Base-by-base conservation (phyloP, 768 basidiomycete genomes). In the Hebeloma cylindrosporum region DNA sequence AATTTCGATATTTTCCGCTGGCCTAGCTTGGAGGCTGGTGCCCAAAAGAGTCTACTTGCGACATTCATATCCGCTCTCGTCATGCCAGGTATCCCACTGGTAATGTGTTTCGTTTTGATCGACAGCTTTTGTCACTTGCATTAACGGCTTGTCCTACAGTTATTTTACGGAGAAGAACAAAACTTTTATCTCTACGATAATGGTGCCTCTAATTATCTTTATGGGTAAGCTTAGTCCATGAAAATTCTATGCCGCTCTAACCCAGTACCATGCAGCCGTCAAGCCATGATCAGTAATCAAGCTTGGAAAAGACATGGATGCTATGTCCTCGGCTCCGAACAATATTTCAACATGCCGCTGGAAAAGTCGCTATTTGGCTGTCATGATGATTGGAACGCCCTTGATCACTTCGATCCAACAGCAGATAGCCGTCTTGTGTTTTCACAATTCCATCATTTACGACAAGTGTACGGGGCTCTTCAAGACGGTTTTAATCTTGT, bases 231-330 rank as follows among this genome's bases (percentile, higher is more conserved):
- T 29, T 35, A 20, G 26, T 33, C 32, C 11, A 34, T 11, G 9
- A 30, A 26, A 5, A 16, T 6, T 21, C 21, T 14, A 6, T 14
- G 29, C 20, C 13, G n/a, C 10, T 17, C 10, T 17, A 25, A 7
- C 17, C 41, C 32, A 22, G 20, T 11, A 26, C 33, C 38, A 14
- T 28, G 33, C 53, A 91, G 93, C 31, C 93, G 93, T 71, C 93
- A 96, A 68, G 80, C 92, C 11, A 96, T 96, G 93, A 75, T 84
- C 39, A 74, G 78, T 47, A 88, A 75, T 62, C 79, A 70, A 38
- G 93, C 93, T 3, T 96, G 93, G 93, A 86, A 92, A 60, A 80
- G 87, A 25, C 93, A 96, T 60, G 93, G 93, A 4, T 96, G 93
- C 65, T 96, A 96, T 63, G 75, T 73, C 33, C 80, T 95, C 25